Evolutionary conservation across 1,284 basidiomycete species (phyloP).

Genomic region (Kwoniella shivajii): DNA sequence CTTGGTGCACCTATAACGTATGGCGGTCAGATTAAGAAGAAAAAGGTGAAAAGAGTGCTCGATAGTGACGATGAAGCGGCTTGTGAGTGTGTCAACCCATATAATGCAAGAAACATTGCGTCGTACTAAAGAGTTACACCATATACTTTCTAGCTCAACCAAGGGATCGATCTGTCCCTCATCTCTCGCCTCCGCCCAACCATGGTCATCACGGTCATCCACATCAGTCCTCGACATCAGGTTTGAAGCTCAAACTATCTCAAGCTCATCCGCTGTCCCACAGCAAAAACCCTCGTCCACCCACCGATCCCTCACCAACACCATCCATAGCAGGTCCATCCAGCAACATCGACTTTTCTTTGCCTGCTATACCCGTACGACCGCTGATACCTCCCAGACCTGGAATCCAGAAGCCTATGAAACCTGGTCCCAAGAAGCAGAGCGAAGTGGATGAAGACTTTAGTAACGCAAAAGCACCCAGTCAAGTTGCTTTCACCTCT

Average conservation of each 20-base stretch:
- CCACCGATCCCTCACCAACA: slow-evolving; percentile 55
- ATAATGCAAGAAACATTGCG: too few species aligned
- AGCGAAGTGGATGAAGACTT: slow-evolving; percentile 83
- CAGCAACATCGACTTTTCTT: slow-evolving; percentile 49
- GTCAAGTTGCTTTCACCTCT: slow-evolving; percentile 61
- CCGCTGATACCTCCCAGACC: slow-evolving; percentile 67
- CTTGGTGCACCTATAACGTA: slow-evolving; percentile 34
- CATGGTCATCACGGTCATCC: slow-evolving; percentile 10
- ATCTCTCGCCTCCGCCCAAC: slow-evolving; percentile 48
- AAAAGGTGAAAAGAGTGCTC: slow-evolving; percentile 74
- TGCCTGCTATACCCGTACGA: slow-evolving; percentile 37
- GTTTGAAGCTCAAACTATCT: slow-evolving; percentile 46
- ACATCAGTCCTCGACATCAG: slow-evolving; percentile 35
- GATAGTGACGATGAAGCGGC: slow-evolving; percentile 71
- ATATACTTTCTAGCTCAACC: slow-evolving; percentile 31
- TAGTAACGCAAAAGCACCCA: slow-evolving; percentile 70
- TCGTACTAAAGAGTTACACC: not conserved
- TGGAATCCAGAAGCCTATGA: slow-evolving; percentile 66
- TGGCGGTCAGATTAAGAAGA: slow-evolving; percentile 68
- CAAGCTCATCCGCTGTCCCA: slow-evolving; percentile 20
- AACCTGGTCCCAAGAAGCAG: slow-evolving; percentile 75
- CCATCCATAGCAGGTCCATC: slow-evolving; percentile 41
- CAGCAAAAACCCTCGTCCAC: slow-evolving; percentile 24
- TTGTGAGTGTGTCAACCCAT: slow-evolving; percentile 59
- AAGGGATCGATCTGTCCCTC: slow-evolving; percentile 60